phyloP scores from a whole-genome alignment of 1,139 yeast species.

The Nakaseomyces sp. region DNA sequence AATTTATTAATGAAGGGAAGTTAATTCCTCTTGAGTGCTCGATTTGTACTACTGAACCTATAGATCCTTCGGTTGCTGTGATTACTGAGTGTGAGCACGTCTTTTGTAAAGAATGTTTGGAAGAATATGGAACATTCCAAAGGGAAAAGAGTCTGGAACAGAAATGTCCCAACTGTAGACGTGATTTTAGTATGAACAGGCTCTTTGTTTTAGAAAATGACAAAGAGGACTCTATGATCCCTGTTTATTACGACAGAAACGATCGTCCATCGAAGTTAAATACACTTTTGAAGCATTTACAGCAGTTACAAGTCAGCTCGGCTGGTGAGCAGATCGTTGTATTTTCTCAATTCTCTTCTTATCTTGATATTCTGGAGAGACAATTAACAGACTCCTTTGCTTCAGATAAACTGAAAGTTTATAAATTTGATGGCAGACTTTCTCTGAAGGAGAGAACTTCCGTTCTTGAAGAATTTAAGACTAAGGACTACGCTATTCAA shows the following conservation, averaged over 20 bases:
- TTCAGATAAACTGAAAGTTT: slow-evolving; percentile 18
- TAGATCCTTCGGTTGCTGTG: slow-evolving; percentile 45
- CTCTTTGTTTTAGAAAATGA: slow-evolving; percentile 18
- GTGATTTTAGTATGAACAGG: slow-evolving; percentile 15
- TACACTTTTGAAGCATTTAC: slow-evolving; percentile 56
- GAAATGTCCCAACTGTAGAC: slow-evolving; percentile 54
- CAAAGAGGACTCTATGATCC: slow-evolving; percentile 7
- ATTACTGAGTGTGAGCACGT: slow-evolving; percentile 77
- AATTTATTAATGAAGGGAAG: slow-evolving; percentile 27
- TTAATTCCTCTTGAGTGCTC: slow-evolving; percentile 67
- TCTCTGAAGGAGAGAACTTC: slow-evolving; percentile 56
- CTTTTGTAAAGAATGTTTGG: slow-evolving; percentile 66
- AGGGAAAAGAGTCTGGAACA: slow-evolving; percentile 22
- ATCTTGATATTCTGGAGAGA: slow-evolving; percentile 61
- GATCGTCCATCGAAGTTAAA: slow-evolving; percentile 62
- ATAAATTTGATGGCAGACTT: slow-evolving; percentile 77
- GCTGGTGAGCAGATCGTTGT: slow-evolving; percentile 73
- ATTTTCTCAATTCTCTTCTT: slow-evolving; percentile 85
- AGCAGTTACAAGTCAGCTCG: slow-evolving; percentile 42
- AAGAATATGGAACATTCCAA: slow-evolving; percentile 51
- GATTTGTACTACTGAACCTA: slow-evolving; percentile 65
- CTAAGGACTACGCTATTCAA: slow-evolving; percentile 33
- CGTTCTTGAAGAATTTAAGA: slow-evolving; percentile 49
- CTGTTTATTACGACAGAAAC: slow-evolving; percentile 22
- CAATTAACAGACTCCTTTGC: slow-evolving; percentile 37